phyloP scores from a whole-genome alignment of 1,139 yeast genomes.

The Candida smagusa region DNA sequence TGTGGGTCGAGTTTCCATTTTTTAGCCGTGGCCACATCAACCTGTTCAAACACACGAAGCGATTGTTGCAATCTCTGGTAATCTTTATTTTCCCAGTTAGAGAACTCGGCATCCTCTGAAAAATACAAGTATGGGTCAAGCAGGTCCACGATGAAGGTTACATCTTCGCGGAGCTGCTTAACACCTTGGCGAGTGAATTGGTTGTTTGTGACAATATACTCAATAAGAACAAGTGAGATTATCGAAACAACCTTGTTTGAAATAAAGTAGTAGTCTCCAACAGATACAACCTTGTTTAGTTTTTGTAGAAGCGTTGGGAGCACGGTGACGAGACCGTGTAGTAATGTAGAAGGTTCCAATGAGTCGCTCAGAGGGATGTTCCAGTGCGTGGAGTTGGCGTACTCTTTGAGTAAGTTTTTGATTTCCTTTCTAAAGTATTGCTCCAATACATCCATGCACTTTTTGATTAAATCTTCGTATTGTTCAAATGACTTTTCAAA shows the following conservation, averaged over 20 bases:
- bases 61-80: conserved; percentile 33
- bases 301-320: conserved; percentile 35
- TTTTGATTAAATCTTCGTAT: conserved; percentile 39
- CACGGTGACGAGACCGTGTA: conserved; percentile 32
- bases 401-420: conserved; percentile 47
- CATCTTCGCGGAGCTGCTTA: conserved; percentile 53
- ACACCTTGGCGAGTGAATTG: conserved; percentile 58
- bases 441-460: conserved; percentile 38
- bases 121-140: conserved; percentile 26
- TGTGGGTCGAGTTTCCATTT: conserved; percentile 14
- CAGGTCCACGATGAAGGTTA: conserved; percentile 40
- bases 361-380: conserved; percentile 18
- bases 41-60: conserved; percentile 35
- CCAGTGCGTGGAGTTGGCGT: conserved; percentile 45
- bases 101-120: conserved; percentile 10
- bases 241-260: conserved; percentile 41
- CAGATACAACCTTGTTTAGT: conserved; percentile 28
- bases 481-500: conserved; percentile 52
- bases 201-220: conserved; percentile 61
- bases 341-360: conserved; percentile 28
- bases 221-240: conserved; percentile 50
- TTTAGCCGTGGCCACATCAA: conserved; percentile 21
- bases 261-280: conserved; percentile 27
- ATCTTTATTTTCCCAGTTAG: conserved; percentile 28
- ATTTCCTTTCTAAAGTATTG: conserved; percentile 51